A percentile compares a stretch with the other conserved stretches of the same genome.
These are phyloP conservation scores for Phytophthora litchii DNA, from an alignment of 352 stramenopile genomes.

Conservation along the genomic window DNA sequence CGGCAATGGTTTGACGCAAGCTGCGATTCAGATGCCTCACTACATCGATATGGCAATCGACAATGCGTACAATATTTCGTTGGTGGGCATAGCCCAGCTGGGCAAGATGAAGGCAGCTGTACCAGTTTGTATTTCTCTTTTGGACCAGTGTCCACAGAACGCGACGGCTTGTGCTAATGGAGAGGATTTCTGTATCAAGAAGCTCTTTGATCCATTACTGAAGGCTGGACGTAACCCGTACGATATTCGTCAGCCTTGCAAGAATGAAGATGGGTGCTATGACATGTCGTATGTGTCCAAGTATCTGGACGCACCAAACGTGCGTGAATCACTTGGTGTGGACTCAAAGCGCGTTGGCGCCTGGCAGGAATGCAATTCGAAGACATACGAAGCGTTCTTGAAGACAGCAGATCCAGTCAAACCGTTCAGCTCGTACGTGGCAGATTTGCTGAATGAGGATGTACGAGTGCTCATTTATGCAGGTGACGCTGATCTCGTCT, in stretches of 20 bases:
- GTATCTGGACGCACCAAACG: conserved; percentile 53
- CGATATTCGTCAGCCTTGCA: conserved; percentile 55
- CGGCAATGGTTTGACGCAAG: conserved; percentile 54
- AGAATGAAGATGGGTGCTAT: conserved; percentile 41
- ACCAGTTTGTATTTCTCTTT: conserved; percentile 28
- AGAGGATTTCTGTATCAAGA: conserved; percentile 54
- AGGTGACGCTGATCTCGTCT: conserved; percentile 93
- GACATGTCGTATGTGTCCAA: conserved; percentile 71
- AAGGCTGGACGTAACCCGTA: conserved; percentile 45
- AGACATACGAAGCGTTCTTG: conserved; percentile 88
- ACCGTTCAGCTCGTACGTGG: conserved; percentile 81
- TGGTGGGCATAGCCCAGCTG: conserved; percentile 40
- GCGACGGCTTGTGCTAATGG: conserved; percentile 43
- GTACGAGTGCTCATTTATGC: conserved; percentile 94
- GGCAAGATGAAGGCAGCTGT: conserved; percentile 42
- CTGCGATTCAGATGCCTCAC: conserved; percentile 45
- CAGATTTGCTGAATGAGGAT: conserved; percentile 76
- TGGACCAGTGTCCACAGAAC: conserved; percentile 38
- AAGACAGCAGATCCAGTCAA: conserved; percentile 87
- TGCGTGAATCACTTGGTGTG: conserved; percentile 42
- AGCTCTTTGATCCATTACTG: conserved; percentile 51
- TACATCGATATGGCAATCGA: conserved; percentile 58
- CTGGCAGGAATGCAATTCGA: conserved; percentile 93
- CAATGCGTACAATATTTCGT: conserved; percentile 68
- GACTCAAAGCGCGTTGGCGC: conserved; percentile 35